Evolutionary conservation across 2,329 filamentous ascomycete species (phyloP), one percentile per base, ranked within the genome.

Genomic region (Emmonsiellopsis sp.): DNA sequence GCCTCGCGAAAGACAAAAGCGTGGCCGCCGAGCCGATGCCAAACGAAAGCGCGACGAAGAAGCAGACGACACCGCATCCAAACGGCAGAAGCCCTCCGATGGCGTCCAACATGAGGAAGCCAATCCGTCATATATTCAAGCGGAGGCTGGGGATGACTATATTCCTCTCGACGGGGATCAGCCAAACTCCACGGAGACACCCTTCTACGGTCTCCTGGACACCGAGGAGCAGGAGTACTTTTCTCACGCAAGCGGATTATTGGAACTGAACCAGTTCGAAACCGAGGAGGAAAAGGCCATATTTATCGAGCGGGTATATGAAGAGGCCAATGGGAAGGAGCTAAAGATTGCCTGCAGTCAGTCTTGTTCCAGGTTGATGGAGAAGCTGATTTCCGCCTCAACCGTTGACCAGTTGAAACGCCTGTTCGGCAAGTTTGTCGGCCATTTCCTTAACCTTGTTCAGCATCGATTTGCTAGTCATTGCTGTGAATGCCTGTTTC

Each of bases 391-490:
- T 52, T 78, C 91, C 52, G 74, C 95, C 58, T 92, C 89, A 32
- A 86, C 82, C 36, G 78, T 85, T 34, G 74, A 75, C 14, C 93
- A 97, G 72, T 85, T 95, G 69, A 95, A 95, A 76, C 79, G 79
- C 47, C 73, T 98, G 17, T 97, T 97, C 67, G 81, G 82, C 59
- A 88, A 87, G 44, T 96, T 97, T 68, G 84, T 78, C 17, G 85
- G 86, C 36, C 88, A 97, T 70, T 95, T 97, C 70, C 75, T 92
- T 55, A 86, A 91, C 62, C 80, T 98, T 32, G 84, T 96, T 50
- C 91, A 94, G 67, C 93, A 98, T 72, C 86, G 93, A 14, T 98
- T 98, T 64, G 93, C 93, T 5, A 95, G 91, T 56, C 93, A 98
- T 74, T 97, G 92, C 72, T 96, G 91, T 68, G 93, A 98, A 73